A percentile compares a stretch with the other conserved stretches of the same genome.
Evolutionary conservation across 2,329 filamentous ascomycete species (phyloP).

Genomic region (Aureobasidium subglaciale): DNA sequence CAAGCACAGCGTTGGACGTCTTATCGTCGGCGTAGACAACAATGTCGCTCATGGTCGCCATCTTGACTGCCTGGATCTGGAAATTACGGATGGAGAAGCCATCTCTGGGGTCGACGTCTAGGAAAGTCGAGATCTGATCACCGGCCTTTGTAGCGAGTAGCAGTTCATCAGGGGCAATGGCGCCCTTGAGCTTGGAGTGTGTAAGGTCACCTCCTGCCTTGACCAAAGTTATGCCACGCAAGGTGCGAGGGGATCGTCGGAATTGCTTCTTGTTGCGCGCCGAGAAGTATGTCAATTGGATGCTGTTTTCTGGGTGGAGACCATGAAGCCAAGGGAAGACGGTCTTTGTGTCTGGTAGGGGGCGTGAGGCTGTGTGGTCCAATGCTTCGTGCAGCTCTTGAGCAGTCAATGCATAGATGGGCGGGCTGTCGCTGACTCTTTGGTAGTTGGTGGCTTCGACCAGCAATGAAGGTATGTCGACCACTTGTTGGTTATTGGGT

Average conservation of each 20-base stretch:
- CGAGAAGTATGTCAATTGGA: constrained; percentile 85
- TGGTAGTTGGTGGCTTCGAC: constrained; percentile 63
- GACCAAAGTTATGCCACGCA: constrained; percentile 76
- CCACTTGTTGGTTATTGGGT: constrained; percentile 40
- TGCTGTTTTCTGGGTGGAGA: constrained; percentile 76
- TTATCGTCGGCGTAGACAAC: constrained; percentile 79
- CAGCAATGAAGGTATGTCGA: constrained; percentile 61
- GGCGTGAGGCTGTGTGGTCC: constrained; percentile 68
- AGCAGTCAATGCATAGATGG: constrained; percentile 66
- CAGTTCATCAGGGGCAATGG: constrained; percentile 75
- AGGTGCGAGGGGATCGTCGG: constrained; percentile 64
- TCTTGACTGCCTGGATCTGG: constrained; percentile 87
- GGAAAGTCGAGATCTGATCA: constrained; percentile 54
- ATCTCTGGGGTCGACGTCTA: constrained; percentile 77
- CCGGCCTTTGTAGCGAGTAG: constrained; percentile 45
- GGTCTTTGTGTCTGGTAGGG: constrained; percentile 72
- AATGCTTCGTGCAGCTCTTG: constrained; percentile 63
- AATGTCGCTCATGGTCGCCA: constrained; percentile 82
- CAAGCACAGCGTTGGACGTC: constrained; percentile 54
- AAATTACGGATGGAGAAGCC: constrained; percentile 97
- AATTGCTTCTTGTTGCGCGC: constrained; percentile 61
- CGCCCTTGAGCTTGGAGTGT: constrained; percentile 73
- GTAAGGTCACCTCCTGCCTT: constrained; percentile 79
- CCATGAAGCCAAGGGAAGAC: constrained; percentile 98
- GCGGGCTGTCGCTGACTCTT: constrained; percentile 49